Base-by-base conservation (phyloP, 345 rosid genomes). In the Excoecaria agallocha region DNA sequence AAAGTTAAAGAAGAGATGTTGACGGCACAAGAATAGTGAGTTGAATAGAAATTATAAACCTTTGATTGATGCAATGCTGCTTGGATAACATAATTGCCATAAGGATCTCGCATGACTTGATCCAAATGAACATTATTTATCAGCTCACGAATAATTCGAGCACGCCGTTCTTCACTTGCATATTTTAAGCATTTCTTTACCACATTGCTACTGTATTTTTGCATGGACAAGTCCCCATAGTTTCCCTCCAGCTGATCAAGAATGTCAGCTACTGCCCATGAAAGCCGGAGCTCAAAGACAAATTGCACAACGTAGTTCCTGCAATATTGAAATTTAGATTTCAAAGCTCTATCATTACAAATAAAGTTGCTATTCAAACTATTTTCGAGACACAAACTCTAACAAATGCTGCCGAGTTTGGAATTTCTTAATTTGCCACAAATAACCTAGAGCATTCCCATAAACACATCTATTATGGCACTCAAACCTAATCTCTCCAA, bases 171-270 rank as follows among this genome's bases (percentile, higher is more conserved):
- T 25, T 90, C 94, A 69, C 82, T 82, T 16, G 87, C 83, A 77
- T 83, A 80, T 78, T 83, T 84, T 71, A 93, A 79, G 77, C 97
- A 93, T 76, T 86, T 90, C 84, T 93, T 96, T 43, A 93, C 96
- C 68, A 93, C 97, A 62, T 93, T 93, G 82, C 97, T 93, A 82
- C 97, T 88, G 75, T 90, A 93, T 74, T 93, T 93, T 85, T 88
- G 95, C 91, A 90, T 80, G 10, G 97, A 86, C 72, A 93, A 83
- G 76, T 84, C 93, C n/a, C 87, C 89, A 74, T 81, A 90, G 74
- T 82, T 86, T 50, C 96, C 96, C 80, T 84, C 85, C 81, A 93
- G 72, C 64, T 85, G 91, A 72, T 88, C 84, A 25, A 90, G 85
- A 68, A 89, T 87, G 69, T 84, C 78, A 25, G 61, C 69, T 16